Percentiles rank a stretch among this genome's conserved stretches.
phyloP scores from a whole-genome alignment of 495 filamentous ascomycete species.

The Penicillium steckii region DNA sequence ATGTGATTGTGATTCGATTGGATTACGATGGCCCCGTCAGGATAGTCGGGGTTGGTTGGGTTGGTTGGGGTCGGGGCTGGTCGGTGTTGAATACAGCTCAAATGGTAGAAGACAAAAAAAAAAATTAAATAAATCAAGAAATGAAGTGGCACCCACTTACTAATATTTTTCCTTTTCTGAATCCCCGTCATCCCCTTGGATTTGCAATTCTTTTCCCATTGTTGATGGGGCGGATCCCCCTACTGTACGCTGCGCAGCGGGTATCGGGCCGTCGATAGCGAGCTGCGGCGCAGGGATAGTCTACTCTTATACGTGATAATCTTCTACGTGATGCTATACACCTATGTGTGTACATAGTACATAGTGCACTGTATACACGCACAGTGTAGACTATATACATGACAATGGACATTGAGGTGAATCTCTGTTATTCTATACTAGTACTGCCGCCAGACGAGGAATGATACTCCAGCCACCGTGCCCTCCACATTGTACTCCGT shows the following conservation, averaged over 20 bases:
- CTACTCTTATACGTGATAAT: too few relatives aligned
- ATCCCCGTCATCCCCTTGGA: background rate
- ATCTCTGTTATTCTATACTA: too few relatives aligned
- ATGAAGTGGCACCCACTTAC: background rate
- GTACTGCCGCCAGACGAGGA: too few relatives aligned
- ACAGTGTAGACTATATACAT: background rate
- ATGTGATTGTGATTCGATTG: background rate
- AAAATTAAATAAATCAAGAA: background rate
- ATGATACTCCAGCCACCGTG: too few relatives aligned
- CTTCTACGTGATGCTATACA: too few relatives aligned
- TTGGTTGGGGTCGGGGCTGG: too few relatives aligned
- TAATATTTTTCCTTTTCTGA: background rate
- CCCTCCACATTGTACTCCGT: too few relatives aligned
- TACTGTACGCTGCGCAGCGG: constrained; percentile 33
- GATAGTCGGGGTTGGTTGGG: background rate
- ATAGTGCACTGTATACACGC: too few relatives aligned
- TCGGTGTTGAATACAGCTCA: too few relatives aligned
- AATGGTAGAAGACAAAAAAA: background rate
- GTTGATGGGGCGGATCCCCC: constrained; percentile 2
- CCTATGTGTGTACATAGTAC: too few relatives aligned
- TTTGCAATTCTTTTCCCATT: background rate
- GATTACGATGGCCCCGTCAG: background rate
- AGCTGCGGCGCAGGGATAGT: constrained; percentile 31
- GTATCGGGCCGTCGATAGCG: constrained; percentile 38
- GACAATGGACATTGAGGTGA: too few relatives aligned